Percentiles rank a stretch among this genome's conserved stretches.
Evolutionary conservation across 768 basidiomycete species (phyloP).

Genomic region (Melanogaster broomeanus): DNA sequence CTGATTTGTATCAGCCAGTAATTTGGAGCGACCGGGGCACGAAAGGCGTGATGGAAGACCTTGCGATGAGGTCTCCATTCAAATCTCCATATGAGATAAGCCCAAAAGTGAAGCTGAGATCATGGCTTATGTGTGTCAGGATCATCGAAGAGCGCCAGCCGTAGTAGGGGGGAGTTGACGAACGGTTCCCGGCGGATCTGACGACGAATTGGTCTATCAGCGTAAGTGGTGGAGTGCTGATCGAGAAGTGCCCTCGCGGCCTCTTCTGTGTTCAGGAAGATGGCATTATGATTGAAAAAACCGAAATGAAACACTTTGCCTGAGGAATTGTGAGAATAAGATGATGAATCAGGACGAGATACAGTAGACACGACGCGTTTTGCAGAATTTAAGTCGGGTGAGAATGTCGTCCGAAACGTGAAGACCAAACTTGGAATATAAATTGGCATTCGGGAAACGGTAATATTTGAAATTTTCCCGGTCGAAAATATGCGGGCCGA

Average conservation of each 20-base stretch:
- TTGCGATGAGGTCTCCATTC: constrained; percentile 40
- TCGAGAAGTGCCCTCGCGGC: constrained; percentile 29
- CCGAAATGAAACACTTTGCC: background rate
- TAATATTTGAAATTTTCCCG: too few species aligned
- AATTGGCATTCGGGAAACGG: too few species aligned
- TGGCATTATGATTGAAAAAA: constrained; percentile 10
- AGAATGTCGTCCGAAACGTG: too few species aligned
- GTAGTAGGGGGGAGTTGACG: background rate
- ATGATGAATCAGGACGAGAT: background rate
- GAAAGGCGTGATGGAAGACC: constrained; percentile 39
- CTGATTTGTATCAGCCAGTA: constrained; percentile 35
- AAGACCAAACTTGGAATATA: too few species aligned
- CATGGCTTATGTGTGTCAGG: too few species aligned
- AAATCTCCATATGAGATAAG: constrained; percentile 37
- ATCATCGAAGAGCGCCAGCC: constrained; percentile 36
- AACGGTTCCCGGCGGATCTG: constrained; percentile 26
- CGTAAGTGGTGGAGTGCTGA: constrained; percentile 28
- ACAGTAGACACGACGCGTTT: too few species aligned
- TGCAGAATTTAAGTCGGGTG: too few species aligned
- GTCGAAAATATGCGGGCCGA: too few species aligned
- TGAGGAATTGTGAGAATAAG: background rate
- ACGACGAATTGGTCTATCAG: constrained; percentile 23
- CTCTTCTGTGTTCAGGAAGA: constrained; percentile 25
- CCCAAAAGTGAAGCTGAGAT: constrained; percentile 34
- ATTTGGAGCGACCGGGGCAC: constrained; percentile 25